A percentile compares a stretch with the other conserved stretches of the same genome.
These are phyloP conservation scores for Moesziomyces antarcticus DNA, from an alignment of 1,284 basidiomycete genomes.

Conservation along the genomic window DNA sequence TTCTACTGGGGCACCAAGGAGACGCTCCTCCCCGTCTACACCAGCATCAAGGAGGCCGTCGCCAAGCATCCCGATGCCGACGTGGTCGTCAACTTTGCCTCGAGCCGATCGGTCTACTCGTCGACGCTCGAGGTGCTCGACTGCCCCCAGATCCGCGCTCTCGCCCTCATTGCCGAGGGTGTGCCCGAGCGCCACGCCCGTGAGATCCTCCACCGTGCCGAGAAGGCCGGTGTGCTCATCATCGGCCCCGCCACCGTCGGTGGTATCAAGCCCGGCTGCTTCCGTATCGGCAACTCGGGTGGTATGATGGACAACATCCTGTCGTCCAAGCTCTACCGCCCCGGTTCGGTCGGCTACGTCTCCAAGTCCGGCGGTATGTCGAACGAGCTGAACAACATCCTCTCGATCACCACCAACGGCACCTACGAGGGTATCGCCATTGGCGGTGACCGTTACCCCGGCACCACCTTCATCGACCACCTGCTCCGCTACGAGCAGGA, in stretches of 20 bases:
- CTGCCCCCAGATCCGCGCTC: constrained; percentile 78
- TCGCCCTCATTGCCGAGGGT: constrained; percentile 97
- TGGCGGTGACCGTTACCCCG: constrained; percentile 98
- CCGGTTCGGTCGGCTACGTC: constrained; percentile 97
- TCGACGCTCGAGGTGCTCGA: constrained; percentile 90
- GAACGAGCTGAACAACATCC: constrained; percentile 99
- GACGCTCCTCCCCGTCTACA: constrained; percentile 97
- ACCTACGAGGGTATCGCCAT: constrained; percentile 99
- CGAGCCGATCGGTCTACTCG: constrained; percentile 91
- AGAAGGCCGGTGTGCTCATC: constrained; percentile 88
- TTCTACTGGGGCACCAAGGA: constrained; percentile 99
- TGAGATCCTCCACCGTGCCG: constrained; percentile 90
- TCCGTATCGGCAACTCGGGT: constrained; percentile 99
- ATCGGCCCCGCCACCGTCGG: constrained; percentile 98
- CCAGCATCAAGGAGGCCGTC: constrained; percentile 88
- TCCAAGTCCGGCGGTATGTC: constrained; percentile 99
- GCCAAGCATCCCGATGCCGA: constrained; percentile 97
- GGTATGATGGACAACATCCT: constrained; percentile 99
- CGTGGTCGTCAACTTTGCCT: constrained; percentile 98
- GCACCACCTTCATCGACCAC: constrained; percentile 99
- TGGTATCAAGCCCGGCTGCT: constrained; percentile 99
- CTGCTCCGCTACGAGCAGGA: constrained; percentile 96
- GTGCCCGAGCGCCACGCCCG: constrained; percentile 97
- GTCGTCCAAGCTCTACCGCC: constrained; percentile 95
- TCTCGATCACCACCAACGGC: constrained; percentile 95